These are phyloP conservation scores for Malbranchea zuffiana DNA, from an alignment of 2,329 filamentous ascomycete genomes.

Conservation along the genomic window DNA sequence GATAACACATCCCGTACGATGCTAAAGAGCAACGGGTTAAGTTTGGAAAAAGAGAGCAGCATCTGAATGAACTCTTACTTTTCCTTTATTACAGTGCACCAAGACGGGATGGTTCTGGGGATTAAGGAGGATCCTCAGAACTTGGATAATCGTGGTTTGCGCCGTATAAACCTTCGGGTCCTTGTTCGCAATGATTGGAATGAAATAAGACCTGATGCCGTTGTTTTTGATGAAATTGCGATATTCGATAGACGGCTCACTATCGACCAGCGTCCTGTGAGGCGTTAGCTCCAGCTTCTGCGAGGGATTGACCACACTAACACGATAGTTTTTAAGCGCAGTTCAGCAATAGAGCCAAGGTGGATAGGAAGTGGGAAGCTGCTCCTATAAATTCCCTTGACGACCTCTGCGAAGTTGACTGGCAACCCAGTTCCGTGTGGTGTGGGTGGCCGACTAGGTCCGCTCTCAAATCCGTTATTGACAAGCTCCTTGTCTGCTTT, in stretches of 20 bases:
- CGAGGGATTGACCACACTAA: slow-evolving; percentile 34
- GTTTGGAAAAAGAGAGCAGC: background rate
- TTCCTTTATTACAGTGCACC: slow-evolving; percentile 89
- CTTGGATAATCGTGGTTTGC: slow-evolving; percentile 54
- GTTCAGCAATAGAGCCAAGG: slow-evolving; percentile 54
- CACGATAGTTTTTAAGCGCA: slow-evolving; percentile 71
- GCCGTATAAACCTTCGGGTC: slow-evolving; percentile 56
- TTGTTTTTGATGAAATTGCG: slow-evolving; percentile 52
- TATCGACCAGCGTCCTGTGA: slow-evolving; percentile 51
- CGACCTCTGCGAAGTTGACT: slow-evolving; percentile 64
- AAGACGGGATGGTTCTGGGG: slow-evolving; percentile 66
- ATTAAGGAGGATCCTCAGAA: slow-evolving; percentile 61
- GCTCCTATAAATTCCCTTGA: slow-evolving; percentile 67
- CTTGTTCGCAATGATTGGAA: slow-evolving; percentile 82
- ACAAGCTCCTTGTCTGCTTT: slow-evolving; percentile 10
- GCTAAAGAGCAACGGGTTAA: slow-evolving; percentile 37
- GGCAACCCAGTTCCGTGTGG: slow-evolving; percentile 37
- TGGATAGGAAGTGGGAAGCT: slow-evolving; percentile 65
- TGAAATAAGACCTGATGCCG: slow-evolving; percentile 60
- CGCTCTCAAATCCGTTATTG: slow-evolving; percentile 13
- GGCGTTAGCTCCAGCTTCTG: slow-evolving; percentile 9
- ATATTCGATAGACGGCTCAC: slow-evolving; percentile 44
- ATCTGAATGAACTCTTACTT: slow-evolving; percentile 35
- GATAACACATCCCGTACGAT: slow-evolving; percentile 83
- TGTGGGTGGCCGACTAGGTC: slow-evolving; percentile 22